A percentile compares a stretch with the other conserved stretches of the same genome.
phyloP scores from a whole-genome alignment of 2,329 filamentous ascomycete genomes.

The Beauveria sp. region DNA sequence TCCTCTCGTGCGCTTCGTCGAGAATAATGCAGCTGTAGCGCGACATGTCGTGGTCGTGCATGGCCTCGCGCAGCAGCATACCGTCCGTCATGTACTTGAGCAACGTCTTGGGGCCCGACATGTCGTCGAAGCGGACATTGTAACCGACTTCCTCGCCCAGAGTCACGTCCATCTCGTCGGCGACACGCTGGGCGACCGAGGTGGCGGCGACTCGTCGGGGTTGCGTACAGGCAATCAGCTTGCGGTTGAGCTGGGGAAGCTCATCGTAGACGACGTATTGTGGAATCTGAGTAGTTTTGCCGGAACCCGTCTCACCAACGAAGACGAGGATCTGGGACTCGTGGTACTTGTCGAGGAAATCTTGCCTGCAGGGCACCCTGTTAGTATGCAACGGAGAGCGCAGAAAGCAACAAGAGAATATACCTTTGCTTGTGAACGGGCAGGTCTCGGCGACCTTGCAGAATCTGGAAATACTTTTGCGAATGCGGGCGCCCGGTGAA shows the following conservation, averaged over 20 bases:
- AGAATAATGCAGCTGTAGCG: slow-evolving; percentile 97
- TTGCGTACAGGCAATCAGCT: slow-evolving; percentile 95
- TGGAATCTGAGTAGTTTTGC: slow-evolving; percentile 98
- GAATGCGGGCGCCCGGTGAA: slow-evolving; percentile 76
- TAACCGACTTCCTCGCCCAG: slow-evolving; percentile 95
- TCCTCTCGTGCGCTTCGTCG: slow-evolving; percentile 96
- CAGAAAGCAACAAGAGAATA: slow-evolving; percentile 16
- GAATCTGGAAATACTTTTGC: slow-evolving; percentile 79
- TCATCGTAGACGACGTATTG: slow-evolving; percentile 98
- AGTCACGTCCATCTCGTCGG: slow-evolving; percentile 89
- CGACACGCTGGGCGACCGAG: slow-evolving; percentile 97
- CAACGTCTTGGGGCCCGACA: slow-evolving; percentile 77
- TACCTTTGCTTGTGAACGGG: slow-evolving; percentile 88
- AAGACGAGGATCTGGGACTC: slow-evolving; percentile 94
- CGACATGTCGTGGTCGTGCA: slow-evolving; percentile 86
- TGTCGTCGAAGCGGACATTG: slow-evolving; percentile 97
- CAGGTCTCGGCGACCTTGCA: slow-evolving; percentile 74
- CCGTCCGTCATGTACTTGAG: slow-evolving; percentile 99
- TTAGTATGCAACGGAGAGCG: not conserved
- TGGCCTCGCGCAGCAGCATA: slow-evolving; percentile 93
- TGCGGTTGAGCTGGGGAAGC: slow-evolving; percentile 74
- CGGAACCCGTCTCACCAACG: slow-evolving; percentile 97
- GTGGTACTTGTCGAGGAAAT: slow-evolving; percentile 91
- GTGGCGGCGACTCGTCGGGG: slow-evolving; percentile 96
- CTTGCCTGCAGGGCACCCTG: slow-evolving; percentile 48